Base-by-base conservation (phyloP, 768 basidiomycete species). In the Imleria badia region DNA sequence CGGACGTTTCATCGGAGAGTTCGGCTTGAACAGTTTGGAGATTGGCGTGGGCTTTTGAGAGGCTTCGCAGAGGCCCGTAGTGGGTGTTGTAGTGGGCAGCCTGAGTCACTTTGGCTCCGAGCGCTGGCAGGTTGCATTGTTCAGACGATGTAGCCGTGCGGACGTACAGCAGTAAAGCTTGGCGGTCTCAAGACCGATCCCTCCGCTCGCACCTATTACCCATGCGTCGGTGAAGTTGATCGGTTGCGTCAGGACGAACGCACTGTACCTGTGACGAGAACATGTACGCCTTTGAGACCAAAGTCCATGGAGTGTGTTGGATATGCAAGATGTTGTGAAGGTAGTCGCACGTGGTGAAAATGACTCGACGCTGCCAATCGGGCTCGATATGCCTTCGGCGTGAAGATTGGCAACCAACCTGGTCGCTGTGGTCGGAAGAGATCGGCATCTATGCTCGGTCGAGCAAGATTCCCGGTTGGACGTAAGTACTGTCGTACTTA, bases 121-220 rank as follows among this genome's bases (percentile, higher is more conserved):
- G 84, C 41, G 83, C 88, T 89, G 64, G 23, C 22, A 20, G 19
- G 31, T 29, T 15, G 10, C 8, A 15, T 17, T 10, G 11, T 6
- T 54, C 35, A 54, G 50, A 6, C 6, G 22, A 3, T 12, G n/a
- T n/a, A n/a, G n/a, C n/a, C n/a, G n/a, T n/a, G n/a, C n/a, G 47
- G 29, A 72, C 75, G 64, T 54, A 83, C 86, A 75, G 33, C 84
- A 75, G 64, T 83, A 90, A 1, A 80, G 63, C 13, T 74, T 74
- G 15, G 76, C 75, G 5, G 83, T 86, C 60, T 81, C 83, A 1
- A 87, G 73, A 10, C 89, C 89, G 34, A 91, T 90, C 1, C 86
- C 88, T 5, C 88, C 87, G 60, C 83, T 87, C 2, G 87, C 87
- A 45, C 89, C 89, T 84, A n/a, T n/a, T n/a, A n/a, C n/a, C n/a